Percentiles rank a stretch among this genome's conserved stretches.
phyloP scores from a whole-genome alignment of 345 rosid species.

The Sonneratia alba region DNA sequence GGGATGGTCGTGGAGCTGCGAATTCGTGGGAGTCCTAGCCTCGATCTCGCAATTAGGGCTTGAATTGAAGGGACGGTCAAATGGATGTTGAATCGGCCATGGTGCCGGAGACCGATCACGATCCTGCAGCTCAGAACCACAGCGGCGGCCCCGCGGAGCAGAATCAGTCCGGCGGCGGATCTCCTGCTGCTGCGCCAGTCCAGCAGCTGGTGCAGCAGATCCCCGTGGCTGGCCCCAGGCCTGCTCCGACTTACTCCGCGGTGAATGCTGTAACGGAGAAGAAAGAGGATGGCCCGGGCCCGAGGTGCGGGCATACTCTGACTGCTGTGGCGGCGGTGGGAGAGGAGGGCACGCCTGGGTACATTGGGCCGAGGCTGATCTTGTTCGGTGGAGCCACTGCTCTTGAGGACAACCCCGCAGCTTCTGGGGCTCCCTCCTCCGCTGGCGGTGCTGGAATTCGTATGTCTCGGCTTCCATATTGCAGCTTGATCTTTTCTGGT shows the following conservation, averaged over 20 bases:
- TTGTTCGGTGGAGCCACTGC: conserved; percentile 97
- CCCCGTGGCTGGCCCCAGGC: conserved; percentile 72
- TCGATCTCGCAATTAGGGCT: conserved; percentile 7
- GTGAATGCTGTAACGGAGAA: conserved; percentile 85
- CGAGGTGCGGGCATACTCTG: conserved; percentile 92
- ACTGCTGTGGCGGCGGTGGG: conserved; percentile 96
- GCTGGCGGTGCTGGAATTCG: conserved; percentile 98
- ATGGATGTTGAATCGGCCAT: conserved; percentile 88
- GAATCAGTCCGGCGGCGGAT: conserved; percentile 45
- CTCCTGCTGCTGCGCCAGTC: conserved; percentile 17
- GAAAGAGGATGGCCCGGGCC: conserved; percentile 97
- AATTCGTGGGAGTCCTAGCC: conserved; percentile 28
- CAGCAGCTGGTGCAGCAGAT: conserved; percentile 27
- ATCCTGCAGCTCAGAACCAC: conserved; percentile 36
- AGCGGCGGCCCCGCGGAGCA: conserved; percentile 11
- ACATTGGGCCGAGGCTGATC: conserved; percentile 83
- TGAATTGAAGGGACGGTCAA: background rate
- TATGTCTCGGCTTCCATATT: conserved; percentile 23
- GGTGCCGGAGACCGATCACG: conserved; percentile 69
- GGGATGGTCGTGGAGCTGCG: conserved; percentile 40
- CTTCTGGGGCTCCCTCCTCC: conserved; percentile 82
- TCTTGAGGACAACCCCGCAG: conserved; percentile 86
- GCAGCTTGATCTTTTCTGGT: background rate
- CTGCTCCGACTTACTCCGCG: conserved; percentile 79
- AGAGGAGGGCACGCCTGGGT: conserved; percentile 76